These are phyloP conservation scores for Eutrema japonicum DNA, from an alignment of 345 rosid species.

Conservation along the genomic window DNA sequence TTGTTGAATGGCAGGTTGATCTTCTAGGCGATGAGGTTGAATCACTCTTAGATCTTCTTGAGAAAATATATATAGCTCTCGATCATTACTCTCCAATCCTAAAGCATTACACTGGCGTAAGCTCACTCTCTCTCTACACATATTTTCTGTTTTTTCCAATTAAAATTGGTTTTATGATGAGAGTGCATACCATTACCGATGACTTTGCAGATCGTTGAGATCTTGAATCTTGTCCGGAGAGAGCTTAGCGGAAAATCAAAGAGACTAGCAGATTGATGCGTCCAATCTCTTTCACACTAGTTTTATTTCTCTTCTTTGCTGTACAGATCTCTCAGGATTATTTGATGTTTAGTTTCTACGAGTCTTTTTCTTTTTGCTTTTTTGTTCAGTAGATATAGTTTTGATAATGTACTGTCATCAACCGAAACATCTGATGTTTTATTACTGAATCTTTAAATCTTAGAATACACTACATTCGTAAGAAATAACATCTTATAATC, in stretches of 20 bases:
- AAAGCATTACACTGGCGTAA: constrained; percentile 91
- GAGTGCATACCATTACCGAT: neutral
- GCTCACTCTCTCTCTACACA: constrained; percentile 31
- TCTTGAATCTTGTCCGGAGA: constrained; percentile 75
- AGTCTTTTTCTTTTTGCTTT: neutral
- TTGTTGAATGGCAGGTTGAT: constrained; percentile 73
- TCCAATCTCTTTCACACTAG: constrained; percentile 23
- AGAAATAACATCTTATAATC: neutral
- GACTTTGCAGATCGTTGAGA: constrained; percentile 74
- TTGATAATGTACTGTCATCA: constrained; percentile 21
- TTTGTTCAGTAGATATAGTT: constrained; percentile 27
- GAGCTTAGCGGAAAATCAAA: constrained; percentile 72
- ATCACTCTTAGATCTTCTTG: constrained; percentile 68
- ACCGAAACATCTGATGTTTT: constrained; percentile 18
- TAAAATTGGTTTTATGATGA: constrained; percentile 15
- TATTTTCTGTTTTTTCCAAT: neutral
- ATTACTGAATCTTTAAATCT: constrained; percentile 5
- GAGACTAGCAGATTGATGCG: constrained; percentile 46
- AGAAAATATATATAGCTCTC: constrained; percentile 88
- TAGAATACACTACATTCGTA: neutral
- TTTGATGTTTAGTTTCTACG: constrained; percentile 31
- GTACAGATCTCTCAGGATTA: constrained; percentile 33
- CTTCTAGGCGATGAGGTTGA: constrained; percentile 94
- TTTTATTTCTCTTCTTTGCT: constrained; percentile 24
- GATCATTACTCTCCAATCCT: constrained; percentile 93